Percentiles rank a stretch among this genome's conserved stretches.
These are phyloP conservation scores for Phoenix roebelenii DNA, from an alignment of 176 grass and related monocot genomes.

Conservation along the genomic window DNA sequence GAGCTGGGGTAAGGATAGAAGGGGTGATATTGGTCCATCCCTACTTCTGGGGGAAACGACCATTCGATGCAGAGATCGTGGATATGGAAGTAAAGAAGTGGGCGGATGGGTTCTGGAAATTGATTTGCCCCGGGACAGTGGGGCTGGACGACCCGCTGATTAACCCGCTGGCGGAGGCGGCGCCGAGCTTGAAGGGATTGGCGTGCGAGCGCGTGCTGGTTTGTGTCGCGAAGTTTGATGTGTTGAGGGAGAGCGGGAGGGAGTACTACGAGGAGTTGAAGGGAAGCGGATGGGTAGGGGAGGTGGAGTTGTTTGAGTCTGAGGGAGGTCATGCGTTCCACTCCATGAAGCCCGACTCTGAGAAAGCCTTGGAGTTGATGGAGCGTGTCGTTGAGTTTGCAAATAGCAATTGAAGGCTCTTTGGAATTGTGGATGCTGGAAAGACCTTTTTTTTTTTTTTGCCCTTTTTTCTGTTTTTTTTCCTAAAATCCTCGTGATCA, in stretches of 20 bases:
- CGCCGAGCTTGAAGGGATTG: constrained; percentile 23
- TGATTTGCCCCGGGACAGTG: constrained; percentile 37
- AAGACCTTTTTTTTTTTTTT: too few species aligned
- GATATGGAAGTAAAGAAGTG: constrained; percentile 10
- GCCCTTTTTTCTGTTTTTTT: too few species aligned
- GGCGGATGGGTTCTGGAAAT: constrained; percentile 31
- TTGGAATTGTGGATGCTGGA: not conserved
- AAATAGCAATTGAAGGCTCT: not conserved
- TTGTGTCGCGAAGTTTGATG: constrained; percentile 35
- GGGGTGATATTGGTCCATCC: constrained; percentile 53
- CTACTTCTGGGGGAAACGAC: constrained; percentile 44
- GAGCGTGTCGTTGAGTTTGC: constrained; percentile 27
- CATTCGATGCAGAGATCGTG: constrained; percentile 33
- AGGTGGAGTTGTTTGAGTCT: constrained; percentile 40
- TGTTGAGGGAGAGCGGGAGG: constrained; percentile 37
- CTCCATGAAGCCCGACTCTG: constrained; percentile 3
- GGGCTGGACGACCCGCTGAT: constrained; percentile 60
- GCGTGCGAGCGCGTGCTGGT: constrained; percentile 39
- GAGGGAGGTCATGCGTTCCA: constrained; percentile 55
- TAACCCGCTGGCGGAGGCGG: constrained; percentile 53
- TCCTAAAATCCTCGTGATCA: too few species aligned
- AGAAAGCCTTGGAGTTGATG: constrained; percentile 20
- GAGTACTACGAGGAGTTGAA: constrained; percentile 42
- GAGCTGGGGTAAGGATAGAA: constrained; percentile 25
- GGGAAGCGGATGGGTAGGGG: constrained; percentile 35